These are phyloP conservation scores for Candida dendrica DNA, from an alignment of 805 yeast genomes.

Conservation along the genomic window DNA sequence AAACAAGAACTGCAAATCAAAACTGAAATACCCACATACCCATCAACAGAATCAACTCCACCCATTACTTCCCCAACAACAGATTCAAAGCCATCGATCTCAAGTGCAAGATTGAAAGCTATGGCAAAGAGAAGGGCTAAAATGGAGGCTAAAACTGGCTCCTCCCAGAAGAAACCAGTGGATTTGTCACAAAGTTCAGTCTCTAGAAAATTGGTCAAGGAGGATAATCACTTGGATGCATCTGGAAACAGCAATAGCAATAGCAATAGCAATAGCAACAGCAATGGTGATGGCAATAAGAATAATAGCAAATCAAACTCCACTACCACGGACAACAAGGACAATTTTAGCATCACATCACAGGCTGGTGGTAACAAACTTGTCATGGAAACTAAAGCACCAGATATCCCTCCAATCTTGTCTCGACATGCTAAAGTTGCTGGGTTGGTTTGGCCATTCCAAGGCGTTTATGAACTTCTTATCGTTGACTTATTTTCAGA, in stretches of 20 bases:
- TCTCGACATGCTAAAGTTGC: constrained; percentile 66
- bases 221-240: constrained; percentile 18
- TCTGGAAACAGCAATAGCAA: constrained; percentile 1
- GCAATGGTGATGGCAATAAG: no score
- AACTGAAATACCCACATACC: constrained; percentile 6
- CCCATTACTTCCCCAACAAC: constrained; percentile 5
- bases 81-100: constrained; percentile 24
- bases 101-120: constrained; percentile 79
- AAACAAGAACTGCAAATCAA: constrained; percentile 5
- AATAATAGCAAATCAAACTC: no score
- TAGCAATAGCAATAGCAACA: no score
- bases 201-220: constrained; percentile 41
- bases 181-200: constrained; percentile 70
- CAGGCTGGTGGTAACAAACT: constrained; percentile 77
- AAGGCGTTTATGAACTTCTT: constrained; percentile 81
- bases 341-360: constrained; percentile 58
- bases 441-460: constrained; percentile 87
- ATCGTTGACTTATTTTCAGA: constrained; percentile 76
- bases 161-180: constrained; percentile 41
- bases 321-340: constrained; percentile 22
- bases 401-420: constrained; percentile 58
- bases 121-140: constrained; percentile 91
- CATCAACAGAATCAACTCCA: constrained; percentile 13
- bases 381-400: constrained; percentile 70
- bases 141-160: constrained; percentile 49